Base-by-base conservation (phyloP, 2,329 filamentous ascomycete genomes). In the Dactylonectria macrodidyma region DNA sequence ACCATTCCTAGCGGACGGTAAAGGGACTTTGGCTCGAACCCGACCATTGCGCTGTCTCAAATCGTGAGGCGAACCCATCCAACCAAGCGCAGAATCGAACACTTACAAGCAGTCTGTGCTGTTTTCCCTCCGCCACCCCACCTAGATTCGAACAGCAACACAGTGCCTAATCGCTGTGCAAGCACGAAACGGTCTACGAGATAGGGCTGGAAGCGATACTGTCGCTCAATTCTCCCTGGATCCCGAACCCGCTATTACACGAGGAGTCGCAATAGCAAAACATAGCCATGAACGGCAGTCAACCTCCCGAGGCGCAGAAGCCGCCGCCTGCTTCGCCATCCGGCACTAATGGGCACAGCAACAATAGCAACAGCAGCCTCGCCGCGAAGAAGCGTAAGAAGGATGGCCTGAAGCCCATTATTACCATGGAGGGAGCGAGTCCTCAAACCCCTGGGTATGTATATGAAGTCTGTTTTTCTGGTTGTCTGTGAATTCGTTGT, bases 361-460 rank as follows among this genome's bases (percentile, higher is more conserved):
- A 63, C 58, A 76, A 72, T 57, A 76, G 68, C 58, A 76, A 61
- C 62, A 75, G 71, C 60, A 78, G 73, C 59, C 69, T 76, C n/a
- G 66, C 71, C 26, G 76, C 77, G 24, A 93, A 93, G 86, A 94
- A 94, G 86, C 88, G 91, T 78, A 91, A 92, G 85, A 94, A 94
- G 86, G 90, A 91, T 48, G 87, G 87, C 61, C 83, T 93, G 73
- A 93, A 93, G 83, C 92, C 92, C 76, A 93, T 94, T 78, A 92
- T 94, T 81, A 94, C 91, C 47, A 92, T 88, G 67, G 91, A 93
- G 76, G 85, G 82, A 84, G 80, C 81, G 55, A 64, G 59, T 11
- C 68, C 70, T 55, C 71, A 75, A 41, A 57, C 68, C 19, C 48
- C 73, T 57, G 82, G 78, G 82, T 84, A 79, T 65, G 82, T 84